Conservation (phyloP, 169 alveolate genomes). For the Plasmodium sp. region DNA sequence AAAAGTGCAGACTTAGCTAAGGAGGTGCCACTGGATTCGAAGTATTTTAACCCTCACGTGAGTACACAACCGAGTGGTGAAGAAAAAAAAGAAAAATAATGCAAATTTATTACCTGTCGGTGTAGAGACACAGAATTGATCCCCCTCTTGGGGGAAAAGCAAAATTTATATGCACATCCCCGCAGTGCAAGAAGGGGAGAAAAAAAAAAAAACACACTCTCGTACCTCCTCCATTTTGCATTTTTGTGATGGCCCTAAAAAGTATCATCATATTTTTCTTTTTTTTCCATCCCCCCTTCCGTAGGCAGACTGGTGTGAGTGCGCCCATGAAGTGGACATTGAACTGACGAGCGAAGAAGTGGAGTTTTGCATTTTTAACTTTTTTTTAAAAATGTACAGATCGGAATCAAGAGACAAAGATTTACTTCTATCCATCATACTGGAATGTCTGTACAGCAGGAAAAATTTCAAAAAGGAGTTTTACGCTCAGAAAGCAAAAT, state of each 20-base stretch:
- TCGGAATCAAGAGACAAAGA: slow-evolving; percentile 60
- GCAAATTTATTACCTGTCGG: not conserved
- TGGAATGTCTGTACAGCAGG: slow-evolving; percentile 46
- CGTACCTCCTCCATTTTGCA: not conserved
- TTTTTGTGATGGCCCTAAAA: not conserved
- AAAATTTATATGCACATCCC: not conserved
- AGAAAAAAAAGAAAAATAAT: not conserved
- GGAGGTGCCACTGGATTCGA: slow-evolving; percentile 49
- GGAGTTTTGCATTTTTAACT: slow-evolving; percentile 52
- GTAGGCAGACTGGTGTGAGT: slow-evolving; percentile 74
- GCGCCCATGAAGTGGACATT: slow-evolving; percentile 49
- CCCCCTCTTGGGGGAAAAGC: not conserved
- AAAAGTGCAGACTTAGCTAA: slow-evolving; percentile 36
- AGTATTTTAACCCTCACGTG: slow-evolving; percentile 63
- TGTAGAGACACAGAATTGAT: not conserved
- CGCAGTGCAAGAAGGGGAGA: not conserved
- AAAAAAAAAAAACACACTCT: not conserved
- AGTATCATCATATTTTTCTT: not conserved
- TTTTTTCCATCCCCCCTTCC: not conserved
- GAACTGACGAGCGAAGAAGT: slow-evolving; percentile 44
- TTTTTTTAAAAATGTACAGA: slow-evolving; percentile 66
- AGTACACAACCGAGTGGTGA: not conserved
- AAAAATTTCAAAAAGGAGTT: slow-evolving; percentile 45
- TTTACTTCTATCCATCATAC: slow-evolving; percentile 22
- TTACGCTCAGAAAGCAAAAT: slow-evolving; percentile 7